Base-by-base conservation (phyloP, 1,284 basidiomycete species). In the Thelephora terrestris region DNA sequence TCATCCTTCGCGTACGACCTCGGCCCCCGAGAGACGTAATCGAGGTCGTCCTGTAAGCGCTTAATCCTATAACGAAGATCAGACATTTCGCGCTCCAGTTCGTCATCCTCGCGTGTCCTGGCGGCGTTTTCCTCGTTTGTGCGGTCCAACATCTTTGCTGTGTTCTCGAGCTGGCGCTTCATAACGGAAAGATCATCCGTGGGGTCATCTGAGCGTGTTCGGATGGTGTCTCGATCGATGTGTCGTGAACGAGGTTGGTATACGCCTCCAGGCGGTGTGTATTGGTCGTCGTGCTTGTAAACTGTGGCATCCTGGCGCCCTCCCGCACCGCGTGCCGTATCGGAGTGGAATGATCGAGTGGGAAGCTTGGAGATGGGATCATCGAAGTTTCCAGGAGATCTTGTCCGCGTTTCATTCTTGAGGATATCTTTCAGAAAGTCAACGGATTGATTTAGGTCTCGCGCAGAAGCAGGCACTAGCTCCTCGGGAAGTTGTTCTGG, bases 1-100 rank as follows among this genome's bases (percentile, higher is more conserved):
- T 92, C 85, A 51, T 95, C 91, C 17, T 91, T 91, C 7, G 78
- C 75, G 5, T 73, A 65, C 7, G 82, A 79, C 49, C 82, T 75
- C 1, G 92, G 80, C 0, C 91, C 89, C 17, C 85, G 80, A 17
- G 85, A 81, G 49, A 86, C 81, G 59, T 95, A 92, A 43, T 97
- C 94, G 42, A 99, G 74, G 64, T 99, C 95, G 54, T 97, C 92
- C 63, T 92, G 86, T 7, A 99, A 78, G 18, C 93, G 74, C 59
- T 84, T 82, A 48, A 97, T 91, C 34, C 85, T 79, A 62, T 90
- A 90, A 48, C 83, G 84, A 34, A 99, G 70, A 57, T 95, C 91
- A 7, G 88, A 81, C 69, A 97, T 78, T 67, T 98, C 95, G 48
- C 85, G 76, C 53, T 96, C 90, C 16, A 99, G 74, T 47, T 77